Evolutionary conservation across 2,329 filamentous ascomycete genomes (phyloP), one percentile per base, ranked within the genome.

Genomic region (Sporothrix pallida): DNA sequence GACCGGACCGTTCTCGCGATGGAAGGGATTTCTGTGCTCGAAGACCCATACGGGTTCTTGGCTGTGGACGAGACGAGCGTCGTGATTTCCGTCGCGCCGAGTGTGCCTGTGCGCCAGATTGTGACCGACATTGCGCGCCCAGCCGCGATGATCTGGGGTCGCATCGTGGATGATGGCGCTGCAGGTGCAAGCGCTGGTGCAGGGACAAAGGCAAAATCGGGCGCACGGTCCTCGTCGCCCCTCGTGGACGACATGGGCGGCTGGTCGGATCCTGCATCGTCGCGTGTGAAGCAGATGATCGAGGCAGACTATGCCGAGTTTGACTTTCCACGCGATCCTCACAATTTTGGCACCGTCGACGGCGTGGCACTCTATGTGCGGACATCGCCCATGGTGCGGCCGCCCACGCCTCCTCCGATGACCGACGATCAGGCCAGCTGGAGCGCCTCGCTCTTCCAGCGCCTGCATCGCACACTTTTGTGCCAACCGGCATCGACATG

Each of bases 101-200:
- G 78, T 31, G 75, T 79, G 3, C 80, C 80, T 3, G 77, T 82
- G 3, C 77, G 77, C 63, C 79, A 82, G 72, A 79, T 82, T 50
- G 74, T 82, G 7, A 76, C 78, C 62, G 81, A 83, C 60, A 74
- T 82, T 12, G 78, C 79, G 1, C 78, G 79, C 1, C 81, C 81
- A 1, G 78, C 75, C 2, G 78, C 77, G 0, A 79, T 82, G 72
- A 77, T 82, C 12, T 80, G 78, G 77, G 70, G 68, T 12, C 74
- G 67, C 9, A 46, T 63, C 17, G 42, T 8, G 62, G 68, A 9
- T 2, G 63, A n/a, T 26, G 70, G 56, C 26, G 31, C 26, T 60
- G 42, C 23, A 31, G 15, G n/a, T 23, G 56, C 23, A 26, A 26
- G 23, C 46, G 15, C 9, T 26, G 23, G 23, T 26, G 23, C 37